These are phyloP conservation scores for Sugiyamaella grinbergsii DNA, from an alignment of 1,139 yeast genomes.

Conservation along the genomic window DNA sequence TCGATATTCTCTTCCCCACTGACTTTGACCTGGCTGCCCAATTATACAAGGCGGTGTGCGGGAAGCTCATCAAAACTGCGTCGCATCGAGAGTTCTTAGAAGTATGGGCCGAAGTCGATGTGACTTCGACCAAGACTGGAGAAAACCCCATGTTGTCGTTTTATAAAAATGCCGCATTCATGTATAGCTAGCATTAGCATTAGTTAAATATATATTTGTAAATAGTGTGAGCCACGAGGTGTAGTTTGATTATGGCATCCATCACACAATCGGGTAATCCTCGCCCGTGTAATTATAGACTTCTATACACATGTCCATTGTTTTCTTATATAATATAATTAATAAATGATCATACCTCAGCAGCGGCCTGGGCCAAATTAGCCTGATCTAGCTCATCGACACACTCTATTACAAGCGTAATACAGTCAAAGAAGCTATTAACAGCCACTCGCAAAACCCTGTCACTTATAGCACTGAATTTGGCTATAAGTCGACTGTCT, in stretches of 20 bases:
- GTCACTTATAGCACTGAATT: conserved; percentile 60
- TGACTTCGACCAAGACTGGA: conserved; percentile 71
- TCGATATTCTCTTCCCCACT: conserved; percentile 86
- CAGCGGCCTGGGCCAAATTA: neutral
- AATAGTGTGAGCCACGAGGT: too few species aligned
- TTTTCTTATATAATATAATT: too few species aligned
- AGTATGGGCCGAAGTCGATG: conserved; percentile 70
- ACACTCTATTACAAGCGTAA: conserved; percentile 67
- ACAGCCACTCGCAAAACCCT: conserved; percentile 70
- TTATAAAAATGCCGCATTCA: conserved; percentile 74
- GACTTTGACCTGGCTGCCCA: conserved; percentile 66
- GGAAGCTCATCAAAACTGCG: conserved; percentile 57
- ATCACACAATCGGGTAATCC: too few species aligned
- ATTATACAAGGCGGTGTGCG: conserved; percentile 65
- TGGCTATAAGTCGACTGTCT: conserved; percentile 45
- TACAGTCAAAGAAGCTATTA: conserved; percentile 64
- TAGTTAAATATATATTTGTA: too few species aligned
- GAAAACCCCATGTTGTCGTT: conserved; percentile 87
- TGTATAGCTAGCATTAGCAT: too few species aligned
- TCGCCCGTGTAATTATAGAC: too few species aligned
- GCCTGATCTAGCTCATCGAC: conserved; percentile 58
- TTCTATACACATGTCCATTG: too few species aligned
- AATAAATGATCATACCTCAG: neutral
- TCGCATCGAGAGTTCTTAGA: conserved; percentile 66
- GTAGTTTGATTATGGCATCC: too few species aligned